Conservation (phyloP, 495 filamentous ascomycete species). For the Xylaria venustula region DNA sequence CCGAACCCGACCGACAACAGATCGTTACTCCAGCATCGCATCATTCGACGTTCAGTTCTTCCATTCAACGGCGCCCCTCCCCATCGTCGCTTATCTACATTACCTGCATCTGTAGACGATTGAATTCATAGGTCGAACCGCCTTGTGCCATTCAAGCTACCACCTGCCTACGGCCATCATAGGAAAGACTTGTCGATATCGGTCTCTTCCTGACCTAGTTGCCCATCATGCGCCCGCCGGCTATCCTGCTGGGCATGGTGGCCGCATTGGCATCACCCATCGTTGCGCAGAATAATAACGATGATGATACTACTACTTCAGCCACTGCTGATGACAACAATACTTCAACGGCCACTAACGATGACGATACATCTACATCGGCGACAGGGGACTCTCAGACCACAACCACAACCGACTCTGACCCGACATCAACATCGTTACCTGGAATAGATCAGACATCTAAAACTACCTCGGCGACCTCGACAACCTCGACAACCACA, state of each 20-base stretch:
- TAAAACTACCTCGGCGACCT: conserved; percentile 9
- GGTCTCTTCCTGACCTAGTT: background rate
- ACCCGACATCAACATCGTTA: conserved; percentile 6
- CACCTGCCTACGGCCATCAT: background rate
- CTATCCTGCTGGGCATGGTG: conserved; percentile 9
- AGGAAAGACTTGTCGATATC: background rate
- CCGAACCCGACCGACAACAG: background rate
- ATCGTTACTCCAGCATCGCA: background rate
- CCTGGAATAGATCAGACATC: conserved; percentile 14
- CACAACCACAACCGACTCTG: background rate
- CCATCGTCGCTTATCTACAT: background rate
- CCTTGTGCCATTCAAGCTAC: background rate
- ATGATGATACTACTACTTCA: conserved; percentile 6
- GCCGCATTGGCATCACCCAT: conserved; percentile 23
- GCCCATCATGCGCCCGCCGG: conserved; percentile 12
- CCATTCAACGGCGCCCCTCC: background rate
- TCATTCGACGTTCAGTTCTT: too few relatives aligned
- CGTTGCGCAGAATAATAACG: conserved; percentile 22
- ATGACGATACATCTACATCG: conserved; percentile 15
- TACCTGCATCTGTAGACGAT: background rate
- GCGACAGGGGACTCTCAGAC: conserved; percentile 13
- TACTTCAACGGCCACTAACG: background rate
- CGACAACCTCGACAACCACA: background rate
- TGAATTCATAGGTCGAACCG: background rate
- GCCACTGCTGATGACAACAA: conserved; percentile 7